phyloP scores from a whole-genome alignment of 192 early-diverging fungal genomes.

The Pilaira anomala region DNA sequence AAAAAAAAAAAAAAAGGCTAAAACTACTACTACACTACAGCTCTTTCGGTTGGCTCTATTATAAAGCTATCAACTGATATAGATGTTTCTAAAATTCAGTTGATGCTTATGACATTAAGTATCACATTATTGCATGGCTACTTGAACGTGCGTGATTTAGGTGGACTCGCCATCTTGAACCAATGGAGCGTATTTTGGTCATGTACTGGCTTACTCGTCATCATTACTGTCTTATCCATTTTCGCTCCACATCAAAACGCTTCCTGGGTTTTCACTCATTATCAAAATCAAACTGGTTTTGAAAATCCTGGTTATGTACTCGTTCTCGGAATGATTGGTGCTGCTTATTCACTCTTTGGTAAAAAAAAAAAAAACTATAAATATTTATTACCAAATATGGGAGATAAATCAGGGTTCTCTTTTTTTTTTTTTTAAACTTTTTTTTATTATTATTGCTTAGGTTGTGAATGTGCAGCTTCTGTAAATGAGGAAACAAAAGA shows the following conservation, averaged over 20 bases:
- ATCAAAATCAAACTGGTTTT: conserved; percentile 37
- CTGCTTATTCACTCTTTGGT: conserved; percentile 35
- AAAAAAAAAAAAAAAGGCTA: no score
- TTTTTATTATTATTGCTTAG: conserved; percentile 18
- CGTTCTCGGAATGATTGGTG: conserved; percentile 31
- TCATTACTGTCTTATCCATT: conserved; percentile 13
- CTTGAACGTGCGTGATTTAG: conserved; percentile 23
- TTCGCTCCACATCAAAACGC: conserved; percentile 14
- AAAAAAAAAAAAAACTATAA: no score
- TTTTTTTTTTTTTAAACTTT: not conserved
- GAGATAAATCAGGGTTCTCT: not conserved
- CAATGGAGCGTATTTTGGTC: conserved; percentile 37
- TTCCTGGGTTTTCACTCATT: conserved; percentile 29
- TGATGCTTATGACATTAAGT: conserved; percentile 18
- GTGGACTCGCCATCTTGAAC: conserved; percentile 20
- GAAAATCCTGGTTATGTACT: conserved; percentile 24
- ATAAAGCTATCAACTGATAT: conserved; percentile 12
- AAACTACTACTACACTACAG: no score
- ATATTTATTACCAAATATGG: not conserved
- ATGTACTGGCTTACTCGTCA: conserved; percentile 24
- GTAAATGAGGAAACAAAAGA: conserved; percentile 36
- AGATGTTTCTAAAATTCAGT: conserved; percentile 5
- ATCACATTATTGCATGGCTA: conserved; percentile 22
- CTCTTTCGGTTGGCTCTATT: conserved; percentile 27
- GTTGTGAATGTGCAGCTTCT: conserved; percentile 33